Conservation (phyloP, 1,139 yeast genomes). For the Pichia sp. region DNA sequence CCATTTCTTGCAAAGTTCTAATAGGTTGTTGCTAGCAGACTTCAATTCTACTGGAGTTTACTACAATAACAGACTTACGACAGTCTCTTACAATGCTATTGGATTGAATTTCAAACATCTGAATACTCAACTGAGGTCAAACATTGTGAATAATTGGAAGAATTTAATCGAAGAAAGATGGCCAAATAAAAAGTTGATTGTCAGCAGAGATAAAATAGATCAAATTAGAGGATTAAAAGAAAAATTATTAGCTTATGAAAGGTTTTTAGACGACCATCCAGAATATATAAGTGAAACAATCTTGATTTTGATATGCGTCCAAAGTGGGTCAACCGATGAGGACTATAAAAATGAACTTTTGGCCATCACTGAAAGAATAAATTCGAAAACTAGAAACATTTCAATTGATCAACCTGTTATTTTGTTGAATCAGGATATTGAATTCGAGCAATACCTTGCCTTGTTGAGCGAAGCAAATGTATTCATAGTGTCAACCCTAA, state of each 20-base stretch:
- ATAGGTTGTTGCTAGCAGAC: conserved; percentile 77
- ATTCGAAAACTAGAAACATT: conserved; percentile 66
- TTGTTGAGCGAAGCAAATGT: conserved; percentile 79
- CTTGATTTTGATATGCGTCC: conserved; percentile 76
- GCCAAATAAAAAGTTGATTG: conserved; percentile 65
- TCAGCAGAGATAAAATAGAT: conserved; percentile 86
- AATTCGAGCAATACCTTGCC: conserved; percentile 85
- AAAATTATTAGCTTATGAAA: conserved; percentile 82
- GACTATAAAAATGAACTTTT: conserved; percentile 69
- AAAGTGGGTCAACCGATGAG: conserved; percentile 46
- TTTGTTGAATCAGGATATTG: conserved; percentile 80
- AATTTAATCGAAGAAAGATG: conserved; percentile 71
- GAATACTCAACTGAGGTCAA: conserved; percentile 41
- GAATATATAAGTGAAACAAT: conserved; percentile 65
- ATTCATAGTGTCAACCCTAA: conserved; percentile 82
- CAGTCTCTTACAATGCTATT: conserved; percentile 69
- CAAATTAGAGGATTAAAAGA: conserved; percentile 84
- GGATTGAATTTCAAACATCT: conserved; percentile 79
- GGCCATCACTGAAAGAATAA: conserved; percentile 79
- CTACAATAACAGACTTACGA: conserved; percentile 61
- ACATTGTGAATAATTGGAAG: conserved; percentile 67
- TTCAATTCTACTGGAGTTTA: conserved; percentile 70
- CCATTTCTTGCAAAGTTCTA: conserved; percentile 89
- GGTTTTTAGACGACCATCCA: conserved; percentile 67
- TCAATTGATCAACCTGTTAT: conserved; percentile 80